Base-by-base conservation (phyloP, 768 basidiomycete species). In the Phaffia tasmanica region DNA sequence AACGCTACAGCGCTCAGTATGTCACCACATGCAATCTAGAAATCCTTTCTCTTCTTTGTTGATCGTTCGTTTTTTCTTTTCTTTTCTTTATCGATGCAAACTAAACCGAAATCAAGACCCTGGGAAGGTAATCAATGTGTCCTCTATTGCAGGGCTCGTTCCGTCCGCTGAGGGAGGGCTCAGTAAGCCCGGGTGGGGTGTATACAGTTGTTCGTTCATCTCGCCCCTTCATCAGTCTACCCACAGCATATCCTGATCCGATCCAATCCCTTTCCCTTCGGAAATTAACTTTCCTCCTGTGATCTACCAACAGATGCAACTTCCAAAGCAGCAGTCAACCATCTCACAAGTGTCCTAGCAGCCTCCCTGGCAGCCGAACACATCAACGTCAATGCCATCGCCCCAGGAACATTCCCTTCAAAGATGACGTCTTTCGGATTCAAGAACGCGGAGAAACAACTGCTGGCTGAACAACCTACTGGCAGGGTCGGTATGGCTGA, bases 311-410 rank as follows among this genome's bases (percentile, higher is more conserved):
- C 70, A 90, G 88, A 90, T 74, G 82, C 84, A 71, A 79, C 87
- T 8, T 88, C 87, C 75, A 90, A 90, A 76, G 88, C 88, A n/a
- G 87, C 87, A 32, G 83, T 86, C 21, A 89, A 89, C 77, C 88
- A 89, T 70, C 82, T 91, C 56, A 89, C 88, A 5, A 83, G 83
- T 18, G 79, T 81, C 58, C 79, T 90, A 23, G 86, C 88, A 0
- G 76, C 83, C 54, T 86, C 86, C 61, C 80, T 90, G 19, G 82
- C 78, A 8, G 78, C 78, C 9, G 76, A 76, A 15, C 80, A 81
- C 68, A 82, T 89, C 75, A 88, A 86, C 63, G 87, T 89, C 5
- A 91, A 91, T 70, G 87, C 88, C 2, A 88, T 90, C 18, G 81
- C 85, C 51, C 88, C 88, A 0, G 88, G 88, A 1, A 76, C 88